Conservation (phyloP, 257 asterid genomes). For the Knoxia roxburghii region DNA sequence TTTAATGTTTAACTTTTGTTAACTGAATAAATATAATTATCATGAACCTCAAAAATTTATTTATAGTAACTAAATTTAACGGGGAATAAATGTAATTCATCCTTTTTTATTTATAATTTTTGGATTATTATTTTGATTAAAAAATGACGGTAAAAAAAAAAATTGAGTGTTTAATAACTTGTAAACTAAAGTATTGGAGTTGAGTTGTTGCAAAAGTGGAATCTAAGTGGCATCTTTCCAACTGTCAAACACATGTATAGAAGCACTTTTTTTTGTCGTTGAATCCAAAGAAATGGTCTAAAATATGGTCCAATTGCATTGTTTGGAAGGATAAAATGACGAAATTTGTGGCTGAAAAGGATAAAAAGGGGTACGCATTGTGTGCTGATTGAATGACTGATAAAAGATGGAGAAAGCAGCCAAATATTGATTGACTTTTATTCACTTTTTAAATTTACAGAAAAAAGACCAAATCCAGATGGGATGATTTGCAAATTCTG, state of each 20-base stretch:
- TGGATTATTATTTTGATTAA: no score
- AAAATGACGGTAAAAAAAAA: no score
- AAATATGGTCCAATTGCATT: slow-evolving; percentile 4
- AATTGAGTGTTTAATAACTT: no score
- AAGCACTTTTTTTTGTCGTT: not conserved
- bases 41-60: no score
- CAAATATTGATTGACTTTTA: not conserved
- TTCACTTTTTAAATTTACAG: not conserved
- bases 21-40: no score
- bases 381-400: not conserved
- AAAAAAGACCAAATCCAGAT: not conserved
- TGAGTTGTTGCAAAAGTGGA: not conserved
- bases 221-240: not conserved
- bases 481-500: not conserved
- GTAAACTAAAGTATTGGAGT: no score
- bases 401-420: not conserved
- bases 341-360: not conserved
- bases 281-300: not conserved
- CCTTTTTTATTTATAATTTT: no score
- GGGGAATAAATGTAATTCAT: no score
- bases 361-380: not conserved
- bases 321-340: not conserved
- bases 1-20: no score
- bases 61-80: no score
- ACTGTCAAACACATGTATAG: not conserved